A percentile compares a stretch with the other conserved stretches of the same genome.
These are phyloP conservation scores for Penicillium polonicum DNA, from an alignment of 2,329 filamentous ascomycete species.

Conservation along the genomic window DNA sequence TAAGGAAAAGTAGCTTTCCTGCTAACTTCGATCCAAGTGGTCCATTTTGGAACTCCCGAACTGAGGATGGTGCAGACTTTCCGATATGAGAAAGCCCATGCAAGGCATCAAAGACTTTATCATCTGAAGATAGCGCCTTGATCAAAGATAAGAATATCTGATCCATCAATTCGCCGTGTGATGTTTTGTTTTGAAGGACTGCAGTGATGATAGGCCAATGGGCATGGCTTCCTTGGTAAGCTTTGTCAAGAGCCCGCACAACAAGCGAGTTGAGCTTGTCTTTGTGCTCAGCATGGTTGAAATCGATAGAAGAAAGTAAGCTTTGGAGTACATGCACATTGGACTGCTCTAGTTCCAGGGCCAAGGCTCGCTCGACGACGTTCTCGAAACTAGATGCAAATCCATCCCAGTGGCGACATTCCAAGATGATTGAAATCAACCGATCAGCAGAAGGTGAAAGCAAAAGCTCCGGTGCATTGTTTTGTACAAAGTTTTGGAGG, in stretches of 20 bases:
- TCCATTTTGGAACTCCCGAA: conserved; percentile 47
- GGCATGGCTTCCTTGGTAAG: conserved; percentile 35
- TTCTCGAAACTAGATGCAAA: conserved; percentile 43
- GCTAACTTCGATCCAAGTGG: conserved; percentile 51
- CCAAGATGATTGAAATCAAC: conserved; percentile 64
- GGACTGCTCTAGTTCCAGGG: conserved; percentile 32
- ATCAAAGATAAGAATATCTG: conserved; percentile 42
- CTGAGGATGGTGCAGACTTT: conserved; percentile 40
- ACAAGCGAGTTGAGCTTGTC: conserved; percentile 36
- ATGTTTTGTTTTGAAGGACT: conserved; percentile 40
- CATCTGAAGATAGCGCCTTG: conserved; percentile 42
- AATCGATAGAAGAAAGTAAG: conserved; percentile 39
- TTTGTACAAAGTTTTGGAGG: conserved; percentile 54
- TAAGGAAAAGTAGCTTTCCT: conserved; percentile 53
- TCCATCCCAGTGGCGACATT: conserved; percentile 48
- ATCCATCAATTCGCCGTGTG: conserved; percentile 33
- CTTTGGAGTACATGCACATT: conserved; percentile 39
- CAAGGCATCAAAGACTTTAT: conserved; percentile 36
- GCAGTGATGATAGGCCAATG: conserved; percentile 43
- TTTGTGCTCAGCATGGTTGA: conserved; percentile 37
- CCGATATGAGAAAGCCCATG: conserved; percentile 49
- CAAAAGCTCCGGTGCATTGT: conserved; percentile 60
- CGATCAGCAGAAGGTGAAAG: conserved; percentile 67
- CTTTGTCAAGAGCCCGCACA: conserved; percentile 37
- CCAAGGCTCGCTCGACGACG: conserved; percentile 37